Evolutionary conservation across 2,329 filamentous ascomycete species (phyloP).

Genomic region (Pseudocercospora cruenta): DNA sequence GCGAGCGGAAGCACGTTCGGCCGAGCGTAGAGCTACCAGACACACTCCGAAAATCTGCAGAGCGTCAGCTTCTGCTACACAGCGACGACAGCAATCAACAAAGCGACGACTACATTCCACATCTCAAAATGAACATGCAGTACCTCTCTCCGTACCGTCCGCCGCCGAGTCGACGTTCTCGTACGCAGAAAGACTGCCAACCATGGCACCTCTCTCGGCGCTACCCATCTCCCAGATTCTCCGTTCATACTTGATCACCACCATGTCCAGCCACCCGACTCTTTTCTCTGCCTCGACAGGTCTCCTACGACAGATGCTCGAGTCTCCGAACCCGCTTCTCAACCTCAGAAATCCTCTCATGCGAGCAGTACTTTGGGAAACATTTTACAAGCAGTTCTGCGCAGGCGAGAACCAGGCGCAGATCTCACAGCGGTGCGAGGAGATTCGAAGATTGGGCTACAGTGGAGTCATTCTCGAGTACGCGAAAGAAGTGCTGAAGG

Average conservation of each 20-base stretch:
- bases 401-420: constrained; percentile 75
- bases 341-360: constrained; percentile 74
- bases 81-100: constrained; percentile 15
- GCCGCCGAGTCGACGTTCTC: not conserved
- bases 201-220: constrained; percentile 60
- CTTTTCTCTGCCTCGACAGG: constrained; percentile 72
- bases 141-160: constrained; percentile 10
- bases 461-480: constrained; percentile 84
- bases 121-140: constrained; percentile 16
- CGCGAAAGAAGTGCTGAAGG: constrained; percentile 73
- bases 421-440: constrained; percentile 65
- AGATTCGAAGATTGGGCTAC: constrained; percentile 75
- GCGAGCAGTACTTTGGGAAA: constrained; percentile 72
- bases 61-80: not conserved
- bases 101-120: constrained; percentile 21
- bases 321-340: constrained; percentile 67
- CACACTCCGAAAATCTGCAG: not conserved
- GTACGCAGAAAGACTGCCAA: not conserved
- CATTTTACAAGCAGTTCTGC: constrained; percentile 91
- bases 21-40: not conserved
- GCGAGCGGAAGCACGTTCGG: not conserved
- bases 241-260: constrained; percentile 69
- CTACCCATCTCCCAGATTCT: constrained; percentile 69
- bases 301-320: constrained; percentile 69
- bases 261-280: constrained; percentile 69